These are phyloP conservation scores for Syzygium syzygioides DNA, from an alignment of 441 rosid genomes.

Conservation along the genomic window DNA sequence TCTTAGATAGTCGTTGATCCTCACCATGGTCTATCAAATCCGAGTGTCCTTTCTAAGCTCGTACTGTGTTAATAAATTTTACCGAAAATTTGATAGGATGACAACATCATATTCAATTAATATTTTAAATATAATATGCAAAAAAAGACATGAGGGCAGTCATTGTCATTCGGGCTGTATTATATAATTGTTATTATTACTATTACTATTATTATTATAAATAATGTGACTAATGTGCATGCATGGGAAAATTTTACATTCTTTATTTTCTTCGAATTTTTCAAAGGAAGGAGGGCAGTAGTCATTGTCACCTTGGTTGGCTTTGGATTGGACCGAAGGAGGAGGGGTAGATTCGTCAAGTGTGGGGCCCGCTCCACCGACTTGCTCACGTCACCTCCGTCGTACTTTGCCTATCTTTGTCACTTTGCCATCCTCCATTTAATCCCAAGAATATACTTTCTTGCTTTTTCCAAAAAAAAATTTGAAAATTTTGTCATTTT, in stretches of 20 bases:
- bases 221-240: background rate
- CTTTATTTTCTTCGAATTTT: background rate
- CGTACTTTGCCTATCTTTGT: background rate
- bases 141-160: background rate
- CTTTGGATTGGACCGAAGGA: background rate
- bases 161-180: background rate
- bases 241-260: background rate
- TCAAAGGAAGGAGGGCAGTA: background rate
- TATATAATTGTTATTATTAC: background rate
- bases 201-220: background rate
- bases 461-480: background rate
- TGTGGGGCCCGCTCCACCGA: background rate
- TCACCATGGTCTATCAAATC: background rate
- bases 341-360: background rate
- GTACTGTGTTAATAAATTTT: background rate
- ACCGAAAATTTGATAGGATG: background rate
- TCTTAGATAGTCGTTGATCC: background rate
- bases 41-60: fast-evolving
- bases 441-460: background rate
- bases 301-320: background rate
- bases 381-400: background rate
- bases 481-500: background rate
- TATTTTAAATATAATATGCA: background rate
- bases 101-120: background rate
- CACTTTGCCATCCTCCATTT: background rate